Evolutionary conservation across 1,284 basidiomycete species (phyloP).

Genomic region (Apiotrichum gracile): DNA sequence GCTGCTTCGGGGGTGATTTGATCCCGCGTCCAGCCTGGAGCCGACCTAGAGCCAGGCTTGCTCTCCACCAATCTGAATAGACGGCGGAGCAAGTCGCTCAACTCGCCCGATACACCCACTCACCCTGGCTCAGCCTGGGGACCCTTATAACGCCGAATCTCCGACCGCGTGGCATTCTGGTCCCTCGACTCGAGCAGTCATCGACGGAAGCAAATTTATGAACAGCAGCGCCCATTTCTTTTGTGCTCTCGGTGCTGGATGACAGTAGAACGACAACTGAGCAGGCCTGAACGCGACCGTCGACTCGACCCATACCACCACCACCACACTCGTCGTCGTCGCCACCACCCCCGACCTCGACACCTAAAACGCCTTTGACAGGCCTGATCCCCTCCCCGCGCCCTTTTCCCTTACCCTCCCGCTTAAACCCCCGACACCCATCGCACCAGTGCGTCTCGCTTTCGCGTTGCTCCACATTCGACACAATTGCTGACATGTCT

Average conservation of each 20-base stretch:
- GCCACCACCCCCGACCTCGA: neutral
- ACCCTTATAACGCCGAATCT: neutral
- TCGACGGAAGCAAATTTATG: neutral
- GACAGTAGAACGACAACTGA: no score
- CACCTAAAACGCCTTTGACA: neutral
- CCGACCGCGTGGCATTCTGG: neutral
- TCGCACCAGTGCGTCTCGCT: slow-evolving; percentile 2
- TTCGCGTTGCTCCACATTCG: neutral
- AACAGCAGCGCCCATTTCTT: neutral
- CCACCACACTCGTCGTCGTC: neutral
- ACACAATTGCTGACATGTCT: neutral
- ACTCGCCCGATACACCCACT: no score
- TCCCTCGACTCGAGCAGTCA: neutral
- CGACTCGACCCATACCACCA: neutral
- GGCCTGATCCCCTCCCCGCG: neutral
- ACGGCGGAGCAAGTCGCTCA: neutral
- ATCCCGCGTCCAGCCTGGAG: no score
- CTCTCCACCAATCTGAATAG: no score
- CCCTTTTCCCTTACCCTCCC: neutral
- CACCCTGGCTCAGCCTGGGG: no score
- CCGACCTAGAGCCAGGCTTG: no score
- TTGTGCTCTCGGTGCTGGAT: no score
- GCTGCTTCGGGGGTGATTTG: neutral
- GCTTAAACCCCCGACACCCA: neutral
- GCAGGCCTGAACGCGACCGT: no score